phyloP scores from a whole-genome alignment of 345 rosid genomes.

The Orychophragmus violaceus region DNA sequence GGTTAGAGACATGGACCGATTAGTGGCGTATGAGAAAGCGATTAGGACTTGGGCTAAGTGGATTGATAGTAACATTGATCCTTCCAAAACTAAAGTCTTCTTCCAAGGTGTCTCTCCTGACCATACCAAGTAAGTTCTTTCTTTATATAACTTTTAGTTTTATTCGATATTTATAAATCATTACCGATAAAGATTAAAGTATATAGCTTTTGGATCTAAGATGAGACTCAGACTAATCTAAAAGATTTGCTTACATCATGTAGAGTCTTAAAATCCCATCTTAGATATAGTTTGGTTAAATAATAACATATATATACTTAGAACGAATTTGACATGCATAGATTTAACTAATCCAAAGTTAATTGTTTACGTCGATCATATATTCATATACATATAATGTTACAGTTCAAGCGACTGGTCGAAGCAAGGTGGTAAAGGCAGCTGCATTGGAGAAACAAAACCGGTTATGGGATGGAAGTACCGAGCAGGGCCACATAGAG shows the following conservation, averaged over 20 bases:
- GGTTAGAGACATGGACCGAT: slow-evolving; percentile 48
- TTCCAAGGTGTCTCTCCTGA: slow-evolving; percentile 77
- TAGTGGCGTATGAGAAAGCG: slow-evolving; percentile 55
- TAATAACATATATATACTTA: no score
- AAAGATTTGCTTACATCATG: background rate
- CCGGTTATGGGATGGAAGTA: slow-evolving; percentile 35
- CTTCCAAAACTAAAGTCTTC: slow-evolving; percentile 46
- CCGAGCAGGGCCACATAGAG: slow-evolving; percentile 42
- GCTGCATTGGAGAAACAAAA: slow-evolving; percentile 40
- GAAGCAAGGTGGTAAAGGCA: slow-evolving; percentile 21
- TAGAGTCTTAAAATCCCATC: background rate
- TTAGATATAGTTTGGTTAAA: no score
- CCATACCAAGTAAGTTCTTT: slow-evolving; percentile 39
- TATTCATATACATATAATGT: no score
- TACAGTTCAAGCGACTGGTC: slow-evolving; percentile 61
- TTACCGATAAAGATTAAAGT: background rate
- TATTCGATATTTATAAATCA: background rate
- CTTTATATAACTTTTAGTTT: background rate
- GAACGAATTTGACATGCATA: no score
- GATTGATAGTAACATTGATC: slow-evolving; percentile 44
- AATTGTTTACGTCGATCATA: background rate
- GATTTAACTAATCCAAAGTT: background rate
- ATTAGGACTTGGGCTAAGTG: slow-evolving; percentile 68
- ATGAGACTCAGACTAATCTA: background rate
- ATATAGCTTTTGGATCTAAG: no score